These are phyloP conservation scores for Yamadazyma siamensis DNA, from an alignment of 1,139 yeast genomes.

Conservation along the genomic window DNA sequence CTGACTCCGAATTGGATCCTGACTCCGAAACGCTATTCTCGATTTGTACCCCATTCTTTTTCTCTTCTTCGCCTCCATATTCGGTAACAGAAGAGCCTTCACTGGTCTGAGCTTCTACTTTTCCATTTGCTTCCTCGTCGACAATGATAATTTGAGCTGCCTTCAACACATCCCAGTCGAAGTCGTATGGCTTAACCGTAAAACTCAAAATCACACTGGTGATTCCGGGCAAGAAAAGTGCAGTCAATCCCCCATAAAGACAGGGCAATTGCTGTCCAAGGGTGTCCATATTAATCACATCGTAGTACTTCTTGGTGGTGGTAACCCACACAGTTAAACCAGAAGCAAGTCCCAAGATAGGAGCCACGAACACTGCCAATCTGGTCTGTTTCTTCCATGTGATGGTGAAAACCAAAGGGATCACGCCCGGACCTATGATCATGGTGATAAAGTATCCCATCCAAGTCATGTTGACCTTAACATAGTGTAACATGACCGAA, in stretches of 20 bases:
- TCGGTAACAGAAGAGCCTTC: slow-evolving; percentile 1
- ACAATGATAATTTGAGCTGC: slow-evolving; percentile 20
- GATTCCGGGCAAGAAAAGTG: slow-evolving; percentile 30
- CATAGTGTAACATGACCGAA: slow-evolving; percentile 29
- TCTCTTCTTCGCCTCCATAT: background rate
- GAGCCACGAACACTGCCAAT: slow-evolving; percentile 25
- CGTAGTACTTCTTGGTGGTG: slow-evolving; percentile 23
- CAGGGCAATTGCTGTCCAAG: slow-evolving; percentile 32
- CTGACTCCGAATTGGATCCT: too few relatives aligned
- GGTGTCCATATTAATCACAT: slow-evolving; percentile 20
- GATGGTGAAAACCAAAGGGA: slow-evolving; percentile 30
- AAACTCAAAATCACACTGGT: slow-evolving; percentile 24
- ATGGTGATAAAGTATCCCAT: slow-evolving; percentile 31
- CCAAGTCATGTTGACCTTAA: slow-evolving; percentile 33
- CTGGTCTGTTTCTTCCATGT: slow-evolving; percentile 30
- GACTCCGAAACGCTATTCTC: slow-evolving; percentile 1
- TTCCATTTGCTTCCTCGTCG: slow-evolving; percentile 8
- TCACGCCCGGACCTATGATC: slow-evolving; percentile 35
- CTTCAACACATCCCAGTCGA: slow-evolving; percentile 29
- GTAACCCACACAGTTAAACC: slow-evolving; percentile 25
- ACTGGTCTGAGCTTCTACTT: background rate
- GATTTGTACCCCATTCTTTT: slow-evolving; percentile 1
- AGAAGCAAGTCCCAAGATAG: slow-evolving; percentile 20
- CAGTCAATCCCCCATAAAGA: slow-evolving; percentile 28
- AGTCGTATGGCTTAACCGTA: slow-evolving; percentile 21